Conservation (phyloP, 208 protist genomes). For the Leishmania tropica region DNA sequence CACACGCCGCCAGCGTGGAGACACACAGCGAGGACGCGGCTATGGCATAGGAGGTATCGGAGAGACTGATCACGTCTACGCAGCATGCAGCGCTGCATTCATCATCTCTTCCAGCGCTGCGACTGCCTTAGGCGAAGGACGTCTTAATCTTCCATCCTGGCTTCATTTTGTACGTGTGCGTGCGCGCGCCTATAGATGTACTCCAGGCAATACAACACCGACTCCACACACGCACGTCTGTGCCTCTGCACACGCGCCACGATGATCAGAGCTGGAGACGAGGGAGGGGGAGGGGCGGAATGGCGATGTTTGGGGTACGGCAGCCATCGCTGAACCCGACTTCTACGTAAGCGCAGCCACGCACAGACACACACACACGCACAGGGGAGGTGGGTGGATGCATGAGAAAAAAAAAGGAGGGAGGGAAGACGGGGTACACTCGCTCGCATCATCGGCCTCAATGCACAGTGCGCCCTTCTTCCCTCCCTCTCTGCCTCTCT, state of each 20-base stretch:
- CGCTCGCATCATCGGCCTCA: background rate
- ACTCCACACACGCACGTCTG: background rate
- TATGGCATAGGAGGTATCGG: background rate
- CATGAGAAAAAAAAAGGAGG: background rate
- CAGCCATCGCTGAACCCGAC: background rate
- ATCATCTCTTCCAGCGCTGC: background rate
- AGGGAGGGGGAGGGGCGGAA: background rate
- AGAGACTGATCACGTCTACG: background rate
- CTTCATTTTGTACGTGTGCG: background rate
- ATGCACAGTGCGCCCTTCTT: background rate
- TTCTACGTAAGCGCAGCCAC: background rate
- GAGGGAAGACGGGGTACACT: background rate
- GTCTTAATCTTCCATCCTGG: background rate
- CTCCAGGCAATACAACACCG: background rate
- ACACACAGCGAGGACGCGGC: background rate
- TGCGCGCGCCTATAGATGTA: background rate
- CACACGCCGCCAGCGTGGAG: background rate
- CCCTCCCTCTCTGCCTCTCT: background rate
- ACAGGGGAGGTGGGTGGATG: background rate
- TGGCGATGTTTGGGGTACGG: background rate
- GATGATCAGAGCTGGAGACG: background rate
- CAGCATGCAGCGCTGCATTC: background rate
- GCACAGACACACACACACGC: background rate
- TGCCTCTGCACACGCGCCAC: background rate
- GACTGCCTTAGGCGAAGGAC: background rate